Evolutionary conservation across 2,329 filamentous ascomycete genomes (phyloP).

Genomic region (Xylaria sp.): DNA sequence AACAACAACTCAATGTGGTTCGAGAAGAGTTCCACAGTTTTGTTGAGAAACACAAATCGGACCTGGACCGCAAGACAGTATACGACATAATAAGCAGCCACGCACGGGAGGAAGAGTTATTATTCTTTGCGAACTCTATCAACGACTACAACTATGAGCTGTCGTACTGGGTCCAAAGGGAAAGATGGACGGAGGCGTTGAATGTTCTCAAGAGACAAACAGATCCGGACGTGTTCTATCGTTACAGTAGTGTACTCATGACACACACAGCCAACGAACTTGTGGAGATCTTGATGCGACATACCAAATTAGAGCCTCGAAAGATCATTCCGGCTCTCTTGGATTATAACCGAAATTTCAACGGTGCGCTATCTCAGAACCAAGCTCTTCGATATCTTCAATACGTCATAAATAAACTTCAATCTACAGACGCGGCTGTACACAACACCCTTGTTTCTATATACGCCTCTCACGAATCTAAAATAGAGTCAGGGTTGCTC

Average conservation of each 20-base stretch:
- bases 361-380: slow-evolving; percentile 73
- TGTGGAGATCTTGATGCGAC: slow-evolving; percentile 95
- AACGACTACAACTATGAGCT: slow-evolving; percentile 95
- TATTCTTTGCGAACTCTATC: slow-evolving; percentile 87
- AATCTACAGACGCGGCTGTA: slow-evolving; percentile 81
- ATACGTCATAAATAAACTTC: slow-evolving; percentile 86
- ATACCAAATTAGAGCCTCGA: slow-evolving; percentile 81
- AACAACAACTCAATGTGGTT: slow-evolving; percentile 72
- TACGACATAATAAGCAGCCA: slow-evolving; percentile 98
- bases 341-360: slow-evolving; percentile 85
- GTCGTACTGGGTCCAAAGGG: slow-evolving; percentile 95
- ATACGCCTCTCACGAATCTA: slow-evolving; percentile 83
- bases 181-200: slow-evolving; percentile 87
- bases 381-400: slow-evolving; percentile 94
- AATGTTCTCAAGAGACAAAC: slow-evolving; percentile 91
- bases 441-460: slow-evolving; percentile 98
- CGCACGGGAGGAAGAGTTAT: slow-evolving; percentile 87
- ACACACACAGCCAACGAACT: slow-evolving; percentile 82
- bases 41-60: slow-evolving; percentile 79
- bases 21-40: slow-evolving; percentile 88
- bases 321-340: slow-evolving; percentile 91
- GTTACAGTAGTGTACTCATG: slow-evolving; percentile 97
- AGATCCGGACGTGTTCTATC: slow-evolving; percentile 91
- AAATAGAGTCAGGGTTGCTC: slow-evolving; percentile 83
- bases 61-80: slow-evolving; percentile 87